Percentiles rank a stretch among this genome's conserved stretches.
phyloP scores from a whole-genome alignment of 352 stramenopile species.

The Phytophthora fragariae region DNA sequence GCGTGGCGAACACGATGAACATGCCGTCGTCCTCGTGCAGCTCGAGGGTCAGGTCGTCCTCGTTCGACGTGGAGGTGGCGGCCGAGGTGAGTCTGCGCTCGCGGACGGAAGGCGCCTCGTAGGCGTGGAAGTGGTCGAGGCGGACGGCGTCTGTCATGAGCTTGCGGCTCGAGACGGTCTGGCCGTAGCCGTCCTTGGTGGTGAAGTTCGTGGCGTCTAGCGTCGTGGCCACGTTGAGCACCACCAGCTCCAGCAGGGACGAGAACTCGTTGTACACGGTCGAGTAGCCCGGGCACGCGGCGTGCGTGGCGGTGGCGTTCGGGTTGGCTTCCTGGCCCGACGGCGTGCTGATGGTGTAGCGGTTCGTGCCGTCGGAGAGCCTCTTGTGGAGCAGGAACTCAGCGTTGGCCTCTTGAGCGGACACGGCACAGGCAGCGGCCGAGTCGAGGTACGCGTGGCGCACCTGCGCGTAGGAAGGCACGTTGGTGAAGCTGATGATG shows the following conservation, averaged over 20 bases:
- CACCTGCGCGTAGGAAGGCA: conserved; percentile 54
- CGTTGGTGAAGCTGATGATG: conserved; percentile 73
- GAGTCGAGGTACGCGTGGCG: conserved; percentile 56
- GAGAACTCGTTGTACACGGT: conserved; percentile 51
- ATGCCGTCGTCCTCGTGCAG: conserved; percentile 69
- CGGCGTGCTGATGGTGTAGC: conserved; percentile 75
- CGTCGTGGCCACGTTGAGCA: conserved; percentile 49
- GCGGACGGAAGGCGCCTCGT: conserved; percentile 42
- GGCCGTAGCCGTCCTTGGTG: conserved; percentile 48
- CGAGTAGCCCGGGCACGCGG: conserved; percentile 50
- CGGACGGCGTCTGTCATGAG: conserved; percentile 63
- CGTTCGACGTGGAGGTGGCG: conserved; percentile 1
- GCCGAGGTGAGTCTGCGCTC: conserved; percentile 26
- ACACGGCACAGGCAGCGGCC: conserved; percentile 61
- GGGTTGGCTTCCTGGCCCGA: conserved; percentile 50
- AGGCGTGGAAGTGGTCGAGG: conserved; percentile 73
- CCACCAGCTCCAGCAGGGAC: conserved; percentile 55
- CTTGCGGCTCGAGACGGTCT: conserved; percentile 49
- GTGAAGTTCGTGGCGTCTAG: conserved; percentile 56
- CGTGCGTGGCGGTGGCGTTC: conserved; percentile 37
- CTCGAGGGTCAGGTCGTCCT: conserved; percentile 54
- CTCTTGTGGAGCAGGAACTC: conserved; percentile 66
- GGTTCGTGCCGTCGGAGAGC: conserved; percentile 67
- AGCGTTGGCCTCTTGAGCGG: conserved; percentile 31
- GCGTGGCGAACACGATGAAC: conserved; percentile 65